Conservation (phyloP, 1,284 basidiomycete species). For the Thelephora terrestris region DNA sequence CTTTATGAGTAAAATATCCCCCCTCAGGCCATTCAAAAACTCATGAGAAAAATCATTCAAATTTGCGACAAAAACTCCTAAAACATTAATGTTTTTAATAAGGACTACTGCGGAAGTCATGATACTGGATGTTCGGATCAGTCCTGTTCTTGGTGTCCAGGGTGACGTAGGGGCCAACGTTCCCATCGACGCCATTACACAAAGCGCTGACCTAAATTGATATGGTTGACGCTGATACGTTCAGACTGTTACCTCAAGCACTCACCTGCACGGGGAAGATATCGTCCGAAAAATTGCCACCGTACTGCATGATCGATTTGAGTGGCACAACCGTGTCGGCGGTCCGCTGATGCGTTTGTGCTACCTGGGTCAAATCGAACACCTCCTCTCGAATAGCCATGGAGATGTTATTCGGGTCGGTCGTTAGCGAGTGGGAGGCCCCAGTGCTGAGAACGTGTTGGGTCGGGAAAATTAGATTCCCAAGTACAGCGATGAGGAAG, state of each 20-base stretch:
- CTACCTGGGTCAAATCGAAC: constrained; percentile 64
- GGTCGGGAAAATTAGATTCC: constrained; percentile 86
- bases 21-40: too few species aligned
- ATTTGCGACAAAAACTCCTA: too few species aligned
- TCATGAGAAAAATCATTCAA: too few species aligned
- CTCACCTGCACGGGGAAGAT: constrained; percentile 91
- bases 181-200: constrained; percentile 79
- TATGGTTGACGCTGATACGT: background rate
- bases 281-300: constrained; percentile 65
- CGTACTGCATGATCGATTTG: constrained; percentile 76
- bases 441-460: constrained; percentile 80
- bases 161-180: constrained; percentile 77
- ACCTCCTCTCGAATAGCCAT: constrained; percentile 89
- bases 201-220: constrained; percentile 73
- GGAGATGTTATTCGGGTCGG: constrained; percentile 67
- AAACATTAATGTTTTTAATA: too few species aligned
- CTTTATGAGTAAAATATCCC: too few species aligned
- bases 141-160: constrained; percentile 76
- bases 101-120: too few species aligned
- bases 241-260: constrained; percentile 4
- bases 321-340: constrained; percentile 68
- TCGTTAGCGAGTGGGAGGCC: constrained; percentile 53
- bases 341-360: constrained; percentile 52
- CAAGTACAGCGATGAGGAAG: constrained; percentile 90
- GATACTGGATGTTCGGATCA: constrained; percentile 78